Percentiles rank a stretch among this genome's conserved stretches.
phyloP scores from a whole-genome alignment of 108 stramenopile species.

The Discostella pseudostelligera region DNA sequence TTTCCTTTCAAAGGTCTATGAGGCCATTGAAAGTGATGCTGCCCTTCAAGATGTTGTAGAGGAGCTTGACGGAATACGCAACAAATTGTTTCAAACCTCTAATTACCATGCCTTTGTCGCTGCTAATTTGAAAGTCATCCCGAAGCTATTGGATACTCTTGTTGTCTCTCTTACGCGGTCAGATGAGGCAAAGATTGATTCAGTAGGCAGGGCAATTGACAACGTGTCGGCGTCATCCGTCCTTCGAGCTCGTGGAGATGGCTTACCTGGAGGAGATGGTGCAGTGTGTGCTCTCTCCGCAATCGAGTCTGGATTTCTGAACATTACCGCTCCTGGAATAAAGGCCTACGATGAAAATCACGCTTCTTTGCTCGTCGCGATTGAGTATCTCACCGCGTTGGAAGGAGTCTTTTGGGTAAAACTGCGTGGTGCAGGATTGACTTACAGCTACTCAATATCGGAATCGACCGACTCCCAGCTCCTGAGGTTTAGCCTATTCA shows the following conservation, averaged over 20 bases:
- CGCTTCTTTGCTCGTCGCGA: conserved; percentile 44
- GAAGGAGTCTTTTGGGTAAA: conserved; percentile 59
- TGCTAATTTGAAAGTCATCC: conserved; percentile 27
- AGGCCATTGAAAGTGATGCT: conserved; percentile 22
- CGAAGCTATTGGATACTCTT: conserved; percentile 28
- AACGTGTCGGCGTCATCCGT: conserved; percentile 45
- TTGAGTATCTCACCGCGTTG: conserved; percentile 50
- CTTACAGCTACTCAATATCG: conserved; percentile 41
- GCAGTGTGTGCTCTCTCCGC: conserved; percentile 41
- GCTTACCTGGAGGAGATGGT: conserved; percentile 27
- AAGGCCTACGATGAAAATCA: conserved; percentile 35
- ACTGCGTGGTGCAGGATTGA: conserved; percentile 48
- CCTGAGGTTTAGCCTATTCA: conserved; percentile 40
- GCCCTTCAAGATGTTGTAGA: conserved; percentile 26
- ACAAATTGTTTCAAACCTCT: conserved; percentile 34
- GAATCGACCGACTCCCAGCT: conserved; percentile 36
- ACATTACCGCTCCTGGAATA: conserved; percentile 32
- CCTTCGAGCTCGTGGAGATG: conserved; percentile 11
- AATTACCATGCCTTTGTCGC: conserved; percentile 49
- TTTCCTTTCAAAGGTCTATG: conserved; percentile 37
- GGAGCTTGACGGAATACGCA: conserved; percentile 35
- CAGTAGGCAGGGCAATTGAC: conserved; percentile 31
- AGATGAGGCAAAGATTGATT: not conserved
- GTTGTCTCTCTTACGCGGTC: conserved; percentile 16
- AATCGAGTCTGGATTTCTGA: conserved; percentile 42